Evolutionary conservation across 805 yeast genomes (phyloP).

Genomic region (Lachancea nothofagi): DNA sequence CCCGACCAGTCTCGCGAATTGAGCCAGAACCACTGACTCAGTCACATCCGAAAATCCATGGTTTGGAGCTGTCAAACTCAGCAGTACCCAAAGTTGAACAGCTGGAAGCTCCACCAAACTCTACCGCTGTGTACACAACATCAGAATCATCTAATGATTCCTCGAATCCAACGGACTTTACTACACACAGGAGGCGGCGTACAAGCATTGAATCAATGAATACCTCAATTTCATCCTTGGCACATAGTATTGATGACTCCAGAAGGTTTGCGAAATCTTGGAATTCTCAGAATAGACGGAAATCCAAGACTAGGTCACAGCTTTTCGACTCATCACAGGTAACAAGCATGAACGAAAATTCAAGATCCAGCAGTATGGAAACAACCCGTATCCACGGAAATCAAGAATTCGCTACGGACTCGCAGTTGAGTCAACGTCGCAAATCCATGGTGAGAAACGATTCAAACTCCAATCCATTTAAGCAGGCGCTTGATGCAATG

Average conservation of each 20-base stretch:
- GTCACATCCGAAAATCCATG: not conserved
- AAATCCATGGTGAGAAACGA: constrained; percentile 29
- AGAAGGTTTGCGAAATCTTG: constrained; percentile 34
- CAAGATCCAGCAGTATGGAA: constrained; percentile 10
- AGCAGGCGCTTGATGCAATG: constrained; percentile 31
- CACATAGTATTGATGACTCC: constrained; percentile 30
- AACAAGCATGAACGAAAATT: not conserved
- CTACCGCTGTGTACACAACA: constrained; percentile 8
- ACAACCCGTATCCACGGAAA: constrained; percentile 7
- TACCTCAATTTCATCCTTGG: constrained; percentile 32
- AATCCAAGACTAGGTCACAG: constrained; percentile 16
- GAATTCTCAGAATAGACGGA: constrained; percentile 33
- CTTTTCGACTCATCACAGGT: constrained; percentile 1
- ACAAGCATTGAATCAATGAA: constrained; percentile 31
- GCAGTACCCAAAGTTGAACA: not conserved
- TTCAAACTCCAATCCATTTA: constrained; percentile 24
- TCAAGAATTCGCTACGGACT: not conserved
- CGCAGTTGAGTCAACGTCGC: constrained; percentile 14
- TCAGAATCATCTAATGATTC: constrained; percentile 25
- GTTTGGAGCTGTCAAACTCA: not conserved
- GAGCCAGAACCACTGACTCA: not conserved
- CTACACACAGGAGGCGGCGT: constrained; percentile 24
- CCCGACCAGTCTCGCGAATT: not conserved
- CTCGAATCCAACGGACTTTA: constrained; percentile 32
- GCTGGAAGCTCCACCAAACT: constrained; percentile 1